phyloP scores from a whole-genome alignment of 805 yeast genomes.

The Zygosaccharomyces gambellarensis region DNA sequence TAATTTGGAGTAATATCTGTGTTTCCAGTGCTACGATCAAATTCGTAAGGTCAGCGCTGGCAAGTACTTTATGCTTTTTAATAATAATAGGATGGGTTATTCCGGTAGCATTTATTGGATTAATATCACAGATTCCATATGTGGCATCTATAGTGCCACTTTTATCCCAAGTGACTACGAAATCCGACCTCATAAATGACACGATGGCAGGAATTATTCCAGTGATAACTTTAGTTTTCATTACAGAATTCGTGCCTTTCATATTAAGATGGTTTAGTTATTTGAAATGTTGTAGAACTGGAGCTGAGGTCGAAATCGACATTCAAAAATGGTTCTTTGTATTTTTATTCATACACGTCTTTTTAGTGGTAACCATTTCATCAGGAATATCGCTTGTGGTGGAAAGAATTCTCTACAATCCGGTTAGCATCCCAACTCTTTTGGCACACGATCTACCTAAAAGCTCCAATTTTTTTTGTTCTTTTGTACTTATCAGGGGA shows the following conservation, averaged over 20 bases:
- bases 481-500: slow-evolving; percentile 70
- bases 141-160: slow-evolving; percentile 58
- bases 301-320: slow-evolving; percentile 60
- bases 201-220: slow-evolving; percentile 62
- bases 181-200: slow-evolving; percentile 51
- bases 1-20: slow-evolving; percentile 64
- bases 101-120: slow-evolving; percentile 77
- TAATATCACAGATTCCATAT: slow-evolving; percentile 69
- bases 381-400: slow-evolving; percentile 66
- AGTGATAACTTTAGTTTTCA: slow-evolving; percentile 54
- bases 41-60: slow-evolving; percentile 39
- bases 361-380: slow-evolving; percentile 78
- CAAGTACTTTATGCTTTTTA: slow-evolving; percentile 43
- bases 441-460: slow-evolving; percentile 78
- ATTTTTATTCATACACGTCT: slow-evolving; percentile 76
- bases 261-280: slow-evolving; percentile 51
- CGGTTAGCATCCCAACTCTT: slow-evolving; percentile 64
- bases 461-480: slow-evolving; percentile 80
- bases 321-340: slow-evolving; percentile 74
- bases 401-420: slow-evolving; percentile 59
- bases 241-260: slow-evolving; percentile 59
- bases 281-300: slow-evolving; percentile 56
- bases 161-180: slow-evolving; percentile 47
- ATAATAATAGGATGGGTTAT: slow-evolving; percentile 67
- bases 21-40: slow-evolving; percentile 36